Base-by-base conservation (phyloP, 805 yeast species). In the Ogataea nakhonphanomensis region DNA sequence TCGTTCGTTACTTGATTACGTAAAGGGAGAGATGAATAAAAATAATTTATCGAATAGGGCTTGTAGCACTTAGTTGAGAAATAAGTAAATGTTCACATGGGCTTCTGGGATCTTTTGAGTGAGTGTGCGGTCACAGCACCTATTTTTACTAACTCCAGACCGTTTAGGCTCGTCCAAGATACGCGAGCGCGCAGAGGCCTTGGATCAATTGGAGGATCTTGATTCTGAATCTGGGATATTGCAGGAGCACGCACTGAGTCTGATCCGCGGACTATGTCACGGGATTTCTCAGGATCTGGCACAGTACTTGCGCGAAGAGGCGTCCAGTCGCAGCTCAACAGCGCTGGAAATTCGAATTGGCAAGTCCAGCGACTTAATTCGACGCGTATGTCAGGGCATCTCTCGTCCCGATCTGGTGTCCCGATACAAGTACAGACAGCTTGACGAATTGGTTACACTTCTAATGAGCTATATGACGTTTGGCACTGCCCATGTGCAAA, bases 141-240 rank as follows among this genome's bases (percentile, higher is more conserved):
- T 7, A 21, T 8, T 30, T 20, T 22, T 8, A 21, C 35, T 32
- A 31, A 38, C 8, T 2, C 2, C 31, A 50, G 62, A 32, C 6
- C 49, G 53, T 9, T 60, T 80, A 28, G 62, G 62, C 17, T 80
- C 86, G 1, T 44, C 69, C 3, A 79, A 73, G 50, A 61, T 76
- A 24, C 73, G 71, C 45, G 84, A 78, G 10, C 61, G 86, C 27
- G 75, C 65, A 46, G 77, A 72, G 34, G 83, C 75, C 0, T 51
- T 81, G 7, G 55, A 57, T 14, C 62, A 56, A 21, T 49, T 76
- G 21, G 67, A 67, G 8, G 61, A 60, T 13, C 43, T 59, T 22
- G 50, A 55, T 15, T 45, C 55, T 7, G 39, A 26, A 14, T 59
- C 57, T 8, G 30, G 11, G 1, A 30, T 15, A 17, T n/a, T 30